Base-by-base conservation (phyloP, 331 rosid genomes). In the Spiraea crenata region DNA sequence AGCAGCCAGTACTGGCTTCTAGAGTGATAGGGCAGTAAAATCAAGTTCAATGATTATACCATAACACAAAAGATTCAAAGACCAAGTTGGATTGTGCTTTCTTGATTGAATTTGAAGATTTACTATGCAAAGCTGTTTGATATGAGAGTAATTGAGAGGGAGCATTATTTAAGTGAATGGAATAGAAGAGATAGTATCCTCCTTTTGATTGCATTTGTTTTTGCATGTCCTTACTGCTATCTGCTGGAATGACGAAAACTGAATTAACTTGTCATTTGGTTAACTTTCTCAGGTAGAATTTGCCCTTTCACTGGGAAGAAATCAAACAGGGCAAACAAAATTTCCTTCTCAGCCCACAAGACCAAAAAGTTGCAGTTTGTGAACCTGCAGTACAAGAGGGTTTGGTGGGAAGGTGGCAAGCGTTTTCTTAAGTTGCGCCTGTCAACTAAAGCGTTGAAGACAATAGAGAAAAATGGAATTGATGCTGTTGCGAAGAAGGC, bases 401-500 rank as follows among this genome's bases (percentile, higher is more conserved):
- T 93, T 45, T 89, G 98, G 96, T 93, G 97, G 98, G 98, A 93
- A 82, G 96, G 95, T 4, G 98, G 97, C 58, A 93, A 91, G 77
- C 96, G 99, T 60, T 93, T n/a, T 73, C 84, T 93, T 20, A 93
- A 93, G 77, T 90, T 93, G 67, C 92, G 97, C 1, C 44, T 93
- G 63, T 93, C 99, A 9, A 93, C 99, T 0, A 93, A 93, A 79
- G 99, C 97, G 4, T 75, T 93, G 79, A 93, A 93, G 79, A 93
- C 97, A 67, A 89, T 93, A 58, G 97, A 93, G 87, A 93, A 93
- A 78, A 91, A 93, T 50, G 99, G 99, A 61, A 87, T 91, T 34
- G 99, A 93, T 77, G 96, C 91, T n/a, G 97, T 93, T 41, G 99
- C 99, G 42, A 93, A 89, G 87, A 93, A 93, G 81, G 99, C 97